Evolutionary conservation across 805 yeast species (phyloP).

Genomic region (Candida tammaniensis): DNA sequence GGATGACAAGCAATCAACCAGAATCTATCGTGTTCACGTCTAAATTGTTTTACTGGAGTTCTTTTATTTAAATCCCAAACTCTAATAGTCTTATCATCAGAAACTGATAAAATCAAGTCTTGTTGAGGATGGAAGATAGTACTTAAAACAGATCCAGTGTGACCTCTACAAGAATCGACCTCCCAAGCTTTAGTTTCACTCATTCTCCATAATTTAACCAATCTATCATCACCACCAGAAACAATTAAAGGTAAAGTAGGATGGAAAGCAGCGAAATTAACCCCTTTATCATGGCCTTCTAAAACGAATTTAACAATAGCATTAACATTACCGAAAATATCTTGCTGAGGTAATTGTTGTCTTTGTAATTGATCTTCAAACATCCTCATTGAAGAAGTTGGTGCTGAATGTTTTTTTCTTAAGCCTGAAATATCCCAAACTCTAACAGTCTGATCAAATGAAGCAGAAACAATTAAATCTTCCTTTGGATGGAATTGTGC

Average conservation of each 20-base stretch:
- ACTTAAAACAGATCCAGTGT: constrained; percentile 87
- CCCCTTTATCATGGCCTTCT: constrained; percentile 98
- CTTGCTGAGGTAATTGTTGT: constrained; percentile 79
- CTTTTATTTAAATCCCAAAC: constrained; percentile 96
- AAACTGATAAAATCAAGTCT: constrained; percentile 87
- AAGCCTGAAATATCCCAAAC: constrained; percentile 98
- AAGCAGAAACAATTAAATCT: constrained; percentile 91
- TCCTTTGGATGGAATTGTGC: constrained; percentile 97
- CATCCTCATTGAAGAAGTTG: constrained; percentile 43
- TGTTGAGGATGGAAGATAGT: constrained; percentile 91
- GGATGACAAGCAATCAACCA: constrained; percentile 94
- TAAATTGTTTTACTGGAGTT: constrained; percentile 88
- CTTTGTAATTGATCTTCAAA: constrained; percentile 53
- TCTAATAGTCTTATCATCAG: constrained; percentile 94
- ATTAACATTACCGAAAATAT: constrained; percentile 90
- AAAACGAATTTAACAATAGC: constrained; percentile 93
- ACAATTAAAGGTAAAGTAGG: constrained; percentile 94
- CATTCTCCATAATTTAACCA: constrained; percentile 96
- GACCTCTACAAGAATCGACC: constrained; percentile 97
- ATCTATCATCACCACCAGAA: constrained; percentile 94
- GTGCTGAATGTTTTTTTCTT: constrained; percentile 91
- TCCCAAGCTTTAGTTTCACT: constrained; percentile 98
- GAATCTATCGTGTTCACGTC: constrained; percentile 90
- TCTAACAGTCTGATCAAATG: constrained; percentile 97
- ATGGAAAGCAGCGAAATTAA: constrained; percentile 97